phyloP scores from a whole-genome alignment of 345 rosid genomes.

The Populus deltoides region DNA sequence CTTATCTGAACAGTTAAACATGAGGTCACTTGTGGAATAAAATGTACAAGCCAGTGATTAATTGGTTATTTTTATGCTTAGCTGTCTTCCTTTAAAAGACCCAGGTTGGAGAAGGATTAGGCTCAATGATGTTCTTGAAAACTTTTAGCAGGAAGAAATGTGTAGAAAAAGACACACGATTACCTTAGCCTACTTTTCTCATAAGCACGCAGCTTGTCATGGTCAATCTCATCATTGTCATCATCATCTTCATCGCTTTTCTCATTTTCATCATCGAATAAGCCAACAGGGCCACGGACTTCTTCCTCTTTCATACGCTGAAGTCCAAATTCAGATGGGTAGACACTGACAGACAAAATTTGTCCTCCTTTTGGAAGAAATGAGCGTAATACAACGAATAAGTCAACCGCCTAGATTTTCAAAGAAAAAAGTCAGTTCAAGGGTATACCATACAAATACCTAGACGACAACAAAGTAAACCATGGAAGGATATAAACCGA shows the following conservation, averaged over 20 bases:
- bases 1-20: too few species aligned
- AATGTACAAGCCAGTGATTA: too few species aligned
- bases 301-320: slow-evolving; percentile 93
- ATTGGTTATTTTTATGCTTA: too few species aligned
- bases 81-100: too few species aligned
- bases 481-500: not conserved
- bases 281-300: slow-evolving; percentile 78
- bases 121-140: not conserved
- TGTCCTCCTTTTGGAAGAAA: slow-evolving; percentile 82
- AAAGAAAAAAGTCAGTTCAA: not conserved
- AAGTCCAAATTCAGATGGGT: slow-evolving; percentile 92
- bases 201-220: slow-evolving; percentile 65
- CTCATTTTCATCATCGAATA: slow-evolving; percentile 51
- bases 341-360: slow-evolving; percentile 65
- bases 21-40: too few species aligned
- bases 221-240: slow-evolving; percentile 42
- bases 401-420: slow-evolving; percentile 66
- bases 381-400: slow-evolving; percentile 70
- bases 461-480: not conserved
- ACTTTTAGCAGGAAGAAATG: not conserved
- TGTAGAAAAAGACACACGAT: slow-evolving; percentile 12
- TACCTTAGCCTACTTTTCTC: slow-evolving; percentile 83
- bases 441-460: not conserved
- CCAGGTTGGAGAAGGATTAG: too few species aligned
- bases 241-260: slow-evolving; percentile 30